phyloP scores from a whole-genome alignment of 148 eudicot species.

The Rheum nobile region DNA sequence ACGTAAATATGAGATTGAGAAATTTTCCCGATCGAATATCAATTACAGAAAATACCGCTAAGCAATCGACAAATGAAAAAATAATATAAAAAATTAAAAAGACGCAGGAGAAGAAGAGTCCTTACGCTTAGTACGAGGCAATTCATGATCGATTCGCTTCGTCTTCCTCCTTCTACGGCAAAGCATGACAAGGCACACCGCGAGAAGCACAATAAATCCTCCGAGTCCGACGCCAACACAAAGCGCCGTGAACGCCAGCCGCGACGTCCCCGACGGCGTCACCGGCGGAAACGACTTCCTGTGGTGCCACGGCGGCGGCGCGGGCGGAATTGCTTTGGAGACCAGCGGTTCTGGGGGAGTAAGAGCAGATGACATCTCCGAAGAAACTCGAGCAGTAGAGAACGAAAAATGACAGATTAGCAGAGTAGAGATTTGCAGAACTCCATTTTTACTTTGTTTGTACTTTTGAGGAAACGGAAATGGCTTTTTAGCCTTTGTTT shows the following conservation, averaged over 20 bases:
- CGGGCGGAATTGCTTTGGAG: neutral
- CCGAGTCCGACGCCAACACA: slow-evolving; percentile 64
- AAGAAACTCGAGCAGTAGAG: neutral
- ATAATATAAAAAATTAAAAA: neutral
- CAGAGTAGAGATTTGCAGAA: neutral
- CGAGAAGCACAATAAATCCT: slow-evolving; percentile 42
- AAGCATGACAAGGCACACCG: slow-evolving; percentile 39
- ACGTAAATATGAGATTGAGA: neutral
- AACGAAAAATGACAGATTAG: neutral
- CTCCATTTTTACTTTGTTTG: no score
- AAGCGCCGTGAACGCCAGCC: slow-evolving; percentile 30
- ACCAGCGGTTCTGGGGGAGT: neutral
- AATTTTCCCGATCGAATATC: neutral
- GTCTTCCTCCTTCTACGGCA: slow-evolving; percentile 28
- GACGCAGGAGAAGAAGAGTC: neutral
- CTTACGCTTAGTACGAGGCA: neutral
- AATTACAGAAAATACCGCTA: neutral
- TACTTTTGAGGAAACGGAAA: no score
- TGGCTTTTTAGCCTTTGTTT: neutral
- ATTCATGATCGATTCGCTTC: slow-evolving; percentile 10
- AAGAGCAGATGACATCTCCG: neutral
- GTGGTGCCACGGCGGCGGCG: neutral
- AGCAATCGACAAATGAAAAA: neutral
- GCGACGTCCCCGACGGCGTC: slow-evolving; percentile 13
- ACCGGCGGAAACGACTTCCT: neutral